These are phyloP conservation scores for Suillus hirtellus DNA, from an alignment of 768 basidiomycete genomes.

Conservation along the genomic window DNA sequence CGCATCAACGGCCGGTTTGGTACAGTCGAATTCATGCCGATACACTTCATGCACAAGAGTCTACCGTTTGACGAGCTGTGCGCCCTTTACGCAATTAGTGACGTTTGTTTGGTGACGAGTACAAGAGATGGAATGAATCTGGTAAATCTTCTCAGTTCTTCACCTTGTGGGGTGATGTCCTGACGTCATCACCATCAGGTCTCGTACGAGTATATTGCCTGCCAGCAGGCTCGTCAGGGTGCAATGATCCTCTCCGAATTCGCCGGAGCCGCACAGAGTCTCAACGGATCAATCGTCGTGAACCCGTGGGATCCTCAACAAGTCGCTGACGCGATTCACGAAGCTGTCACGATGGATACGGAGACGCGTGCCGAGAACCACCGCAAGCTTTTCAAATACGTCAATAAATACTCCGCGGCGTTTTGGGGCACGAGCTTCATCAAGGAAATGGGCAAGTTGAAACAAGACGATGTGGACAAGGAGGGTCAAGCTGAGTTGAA, in stretches of 20 bases:
- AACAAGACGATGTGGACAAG: constrained; percentile 37
- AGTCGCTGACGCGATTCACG: constrained; percentile 95
- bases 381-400: constrained; percentile 94
- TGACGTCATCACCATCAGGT: constrained; percentile 55
- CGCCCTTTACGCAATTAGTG: constrained; percentile 95
- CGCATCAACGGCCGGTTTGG: constrained; percentile 99
- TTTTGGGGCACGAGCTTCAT: constrained; percentile 94
- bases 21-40: constrained; percentile 99
- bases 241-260: constrained; percentile 99
- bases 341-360: constrained; percentile 87
- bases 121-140: constrained; percentile 99
- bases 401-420: constrained; percentile 90
- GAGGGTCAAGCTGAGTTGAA: constrained; percentile 37
- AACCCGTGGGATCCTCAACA: constrained; percentile 99
- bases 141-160: constrained; percentile 49
- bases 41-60: constrained; percentile 98
- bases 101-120: constrained; percentile 92
- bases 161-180: neutral
- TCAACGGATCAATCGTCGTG: constrained; percentile 95
- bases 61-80: constrained; percentile 92
- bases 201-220: constrained; percentile 97
- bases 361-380: constrained; percentile 89
- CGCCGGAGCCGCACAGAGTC: constrained; percentile 92
- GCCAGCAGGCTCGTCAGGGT: constrained; percentile 89
- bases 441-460: constrained; percentile 73